Percentiles rank a stretch among this genome's conserved stretches.
phyloP scores from a whole-genome alignment of 495 filamentous ascomycete species.

The Lasiosphaeria ovina region DNA sequence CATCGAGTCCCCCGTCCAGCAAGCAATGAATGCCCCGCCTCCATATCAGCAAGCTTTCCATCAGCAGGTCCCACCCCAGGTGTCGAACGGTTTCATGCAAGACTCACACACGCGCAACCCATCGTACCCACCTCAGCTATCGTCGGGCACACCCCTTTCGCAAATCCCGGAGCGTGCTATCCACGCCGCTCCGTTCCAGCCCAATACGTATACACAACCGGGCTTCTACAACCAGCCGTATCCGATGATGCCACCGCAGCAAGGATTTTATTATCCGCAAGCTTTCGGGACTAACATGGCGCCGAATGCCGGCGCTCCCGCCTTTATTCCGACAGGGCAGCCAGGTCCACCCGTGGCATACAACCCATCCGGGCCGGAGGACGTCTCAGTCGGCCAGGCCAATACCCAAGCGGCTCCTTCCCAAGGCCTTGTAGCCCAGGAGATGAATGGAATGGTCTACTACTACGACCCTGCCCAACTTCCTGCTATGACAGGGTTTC shows the following conservation, averaged over 20 bases:
- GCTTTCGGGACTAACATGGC: constrained; percentile 52
- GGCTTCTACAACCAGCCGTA: constrained; percentile 61
- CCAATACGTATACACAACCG: constrained; percentile 62
- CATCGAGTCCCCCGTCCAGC: constrained; percentile 81
- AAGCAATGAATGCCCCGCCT: constrained; percentile 60
- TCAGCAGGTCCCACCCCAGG: constrained; percentile 78
- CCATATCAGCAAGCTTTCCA: constrained; percentile 86
- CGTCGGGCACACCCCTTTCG: constrained; percentile 81
- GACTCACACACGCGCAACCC: constrained; percentile 65
- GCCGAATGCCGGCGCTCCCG: constrained; percentile 52
- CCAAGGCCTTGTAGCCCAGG: constrained; percentile 78
- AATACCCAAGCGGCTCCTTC: constrained; percentile 39
- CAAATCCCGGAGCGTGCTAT: constrained; percentile 94
- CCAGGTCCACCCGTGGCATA: constrained; percentile 46
- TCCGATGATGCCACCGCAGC: constrained; percentile 48
- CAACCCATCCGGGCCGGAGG: constrained; percentile 42
- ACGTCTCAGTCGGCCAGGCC: constrained; percentile 27
- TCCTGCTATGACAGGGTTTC: constrained; percentile 51
- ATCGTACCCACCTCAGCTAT: constrained; percentile 74
- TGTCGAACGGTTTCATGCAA: constrained; percentile 55
- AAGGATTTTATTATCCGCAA: constrained; percentile 55
- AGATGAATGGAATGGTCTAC: constrained; percentile 92
- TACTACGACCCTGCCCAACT: constrained; percentile 82
- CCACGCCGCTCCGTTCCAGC: constrained; percentile 90
- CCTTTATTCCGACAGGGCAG: constrained; percentile 57